Base-by-base conservation (phyloP, 2,329 filamentous ascomycete species). In the Achaetomium macrosporum region DNA sequence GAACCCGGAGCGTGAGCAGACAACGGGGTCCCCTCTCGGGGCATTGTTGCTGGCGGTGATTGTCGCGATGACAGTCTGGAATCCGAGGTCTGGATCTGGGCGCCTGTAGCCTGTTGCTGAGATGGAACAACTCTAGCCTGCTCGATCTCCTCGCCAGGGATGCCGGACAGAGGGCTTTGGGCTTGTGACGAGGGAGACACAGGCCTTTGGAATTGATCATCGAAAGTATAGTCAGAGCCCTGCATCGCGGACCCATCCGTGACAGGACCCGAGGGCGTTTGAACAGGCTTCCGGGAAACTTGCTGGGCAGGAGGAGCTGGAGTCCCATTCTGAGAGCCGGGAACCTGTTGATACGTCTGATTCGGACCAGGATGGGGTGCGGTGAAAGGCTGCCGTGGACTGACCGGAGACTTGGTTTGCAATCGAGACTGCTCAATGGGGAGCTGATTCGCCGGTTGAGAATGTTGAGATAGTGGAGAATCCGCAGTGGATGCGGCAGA, bases 401-500 rank as follows among this genome's bases (percentile, higher is more conserved):
- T 58, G 33, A 39, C 51, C 11, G 59, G 60, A 19, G 57, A 57
- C 6, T 42, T 54, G 12, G 43, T 54, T 20, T 46, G 54, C 19
- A 54, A 46, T 12, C 58, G 53, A 17, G 56, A 31, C 31, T 53
- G 56, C 16, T 63, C 59, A 2, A 47, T 12, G 3, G 52, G 37
- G 25, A 56, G 50, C 29, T 56, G 54, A 12, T 48, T 44, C 6
- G 37, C 47, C 2, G 57, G 53, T 41, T 60, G 61, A 1, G 59
- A 60, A 8, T 49, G 57, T n/a, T 57, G 57, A 2, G 61, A 62
- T 6, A 56, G 53, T 1, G 59, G 59, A 6, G 60, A 62, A 20
- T 57, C 60, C 3, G 55, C 39, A 6, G 39, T 40, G 10, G 58
- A 58, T 3, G 39, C 52, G 33, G 56, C 40, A 19, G 56, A 55